Conservation (phyloP, 306 rosid genomes). For the Cucurbita ficifolia region DNA sequence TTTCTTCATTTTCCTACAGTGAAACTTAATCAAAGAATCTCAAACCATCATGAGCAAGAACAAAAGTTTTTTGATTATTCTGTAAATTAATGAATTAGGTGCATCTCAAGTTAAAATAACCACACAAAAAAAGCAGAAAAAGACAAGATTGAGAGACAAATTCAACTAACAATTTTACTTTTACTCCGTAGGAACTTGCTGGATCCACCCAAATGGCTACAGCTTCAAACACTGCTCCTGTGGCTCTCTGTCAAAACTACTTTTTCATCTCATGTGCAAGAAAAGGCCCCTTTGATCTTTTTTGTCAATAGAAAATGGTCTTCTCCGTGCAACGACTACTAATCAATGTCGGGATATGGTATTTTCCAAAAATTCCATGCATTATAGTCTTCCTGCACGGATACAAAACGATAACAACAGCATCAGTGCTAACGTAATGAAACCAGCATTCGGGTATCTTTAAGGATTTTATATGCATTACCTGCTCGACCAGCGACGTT, state of each 20-base stretch:
- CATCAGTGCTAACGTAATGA: background rate
- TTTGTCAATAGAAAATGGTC: background rate
- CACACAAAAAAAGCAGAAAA: background rate
- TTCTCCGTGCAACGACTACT: background rate
- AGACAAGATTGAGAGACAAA: background rate
- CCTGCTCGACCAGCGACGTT: slow-evolving; percentile 82
- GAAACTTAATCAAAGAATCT: background rate
- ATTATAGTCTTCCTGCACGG: slow-evolving; percentile 75
- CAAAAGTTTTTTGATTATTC: slow-evolving; percentile 2
- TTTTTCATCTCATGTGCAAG: background rate
- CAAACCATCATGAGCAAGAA: background rate
- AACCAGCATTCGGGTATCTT: background rate
- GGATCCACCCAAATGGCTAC: background rate
- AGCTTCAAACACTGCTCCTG: background rate
- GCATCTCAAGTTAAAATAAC: background rate
- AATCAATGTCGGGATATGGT: slow-evolving; percentile 50
- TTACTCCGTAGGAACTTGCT: slow-evolving; percentile 4
- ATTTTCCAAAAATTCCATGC: slow-evolving; percentile 87
- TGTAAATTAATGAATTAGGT: background rate
- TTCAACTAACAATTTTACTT: slow-evolving; percentile 4
- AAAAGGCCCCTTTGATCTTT: background rate
- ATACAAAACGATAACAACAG: slow-evolving; percentile 2
- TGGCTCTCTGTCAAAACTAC: slow-evolving; percentile 6
- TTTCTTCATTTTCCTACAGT: background rate
- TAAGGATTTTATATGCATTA: slow-evolving; percentile 2